Evolutionary conservation across 345 rosid species (phyloP), one percentile per base, ranked within the genome.

Genomic region (Eucalyptus marginata): DNA sequence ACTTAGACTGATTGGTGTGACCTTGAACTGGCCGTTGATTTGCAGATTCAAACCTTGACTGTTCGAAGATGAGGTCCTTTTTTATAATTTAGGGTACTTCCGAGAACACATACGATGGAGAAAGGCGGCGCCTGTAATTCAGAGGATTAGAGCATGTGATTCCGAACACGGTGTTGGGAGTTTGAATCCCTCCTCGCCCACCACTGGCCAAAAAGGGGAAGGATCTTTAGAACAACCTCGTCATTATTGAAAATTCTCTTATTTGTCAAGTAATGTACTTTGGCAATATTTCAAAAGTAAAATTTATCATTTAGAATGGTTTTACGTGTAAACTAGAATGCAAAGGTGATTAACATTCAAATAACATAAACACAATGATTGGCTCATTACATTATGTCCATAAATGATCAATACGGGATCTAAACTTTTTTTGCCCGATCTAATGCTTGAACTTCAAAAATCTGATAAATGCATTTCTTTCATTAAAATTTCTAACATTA

Each of bases 111-210:
- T 64, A 0, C 2, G 0, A 33, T 13, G 40, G 5, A 64, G 76
- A 64, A n/a, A n/a, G 76, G 10, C 0, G 13, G 80, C 24, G 13
- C 80, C 7, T 0, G 80, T 68, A 33, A 36, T 22, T 33, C 7
- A 17, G 25, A 33, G 25, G 7, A 68, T 68, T 68, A 68, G 13
- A 33, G 44, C 80, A 33, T 3, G 7, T 68, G 13, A 20, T 40
- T 68, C 1, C 7, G 0, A 68, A 33, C 4, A 0, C 7, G 13
- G 40, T 68, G 44, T 33, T 13, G 0, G 2, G 25, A 36, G 13
- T 68, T 68, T 8, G 44, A 68, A 68, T 68, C 2, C 24, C 7
- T 68, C 80, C 7, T 68, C 25, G 2, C 25, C 80, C 25, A 64
- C 76, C 33, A 64, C 20, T 7, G 0, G 76, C 20, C 20, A 16